Base-by-base conservation (phyloP, 2,329 filamentous ascomycete species). In the Pseudogymnoascus sp. region DNA sequence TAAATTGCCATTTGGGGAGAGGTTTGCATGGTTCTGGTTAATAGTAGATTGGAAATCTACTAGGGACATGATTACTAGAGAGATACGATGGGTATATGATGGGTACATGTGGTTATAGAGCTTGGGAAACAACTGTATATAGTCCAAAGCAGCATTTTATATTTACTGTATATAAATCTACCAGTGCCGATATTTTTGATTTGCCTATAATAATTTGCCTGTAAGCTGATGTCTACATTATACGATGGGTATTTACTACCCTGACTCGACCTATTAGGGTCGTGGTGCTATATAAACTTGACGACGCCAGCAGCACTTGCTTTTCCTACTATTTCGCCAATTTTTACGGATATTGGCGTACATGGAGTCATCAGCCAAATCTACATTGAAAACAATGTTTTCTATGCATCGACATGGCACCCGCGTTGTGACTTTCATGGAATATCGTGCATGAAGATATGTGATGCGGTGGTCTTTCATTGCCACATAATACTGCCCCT, bases 101-200 rank as follows among this genome's bases (percentile, higher is more conserved):
- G 25, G n/a, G 10, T 54, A 31, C 7, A 19, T 4, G 4, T 25
- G 28, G n/a, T 2, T 10, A 34, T 57, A 34, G 28, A 57, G 8
- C 25, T 19, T 57, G 28, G 48, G n/a, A n/a, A 57, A 19, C 25
- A 19, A 57, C 16, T 57, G 48, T 57, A 57, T 13, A 57, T 57
- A 57, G 25, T 19, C 48, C 28, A 7, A 57, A 4, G 25, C 25
- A 57, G n/a, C 25, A 57, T 57, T 57, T 57, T 57, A 28, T 51
- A 51, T 51, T 51, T 51, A 51, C 23, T 51, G 45, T 57, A 57
- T 57, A 57, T 57, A 57, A 57, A 57, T 57, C 10, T 34, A 57
- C 25, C 10, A 34, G 48, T 28, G 16, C n/a, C 21, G 14, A 28
- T 28, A 51, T 28, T 51, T 23, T 10, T 8, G 7, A 51, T 28